A percentile compares a stretch with the other conserved stretches of the same genome.
Conservation (phyloP, 129 eudicot genomes). For the Pseudognaphalium luteoalbum region DNA sequence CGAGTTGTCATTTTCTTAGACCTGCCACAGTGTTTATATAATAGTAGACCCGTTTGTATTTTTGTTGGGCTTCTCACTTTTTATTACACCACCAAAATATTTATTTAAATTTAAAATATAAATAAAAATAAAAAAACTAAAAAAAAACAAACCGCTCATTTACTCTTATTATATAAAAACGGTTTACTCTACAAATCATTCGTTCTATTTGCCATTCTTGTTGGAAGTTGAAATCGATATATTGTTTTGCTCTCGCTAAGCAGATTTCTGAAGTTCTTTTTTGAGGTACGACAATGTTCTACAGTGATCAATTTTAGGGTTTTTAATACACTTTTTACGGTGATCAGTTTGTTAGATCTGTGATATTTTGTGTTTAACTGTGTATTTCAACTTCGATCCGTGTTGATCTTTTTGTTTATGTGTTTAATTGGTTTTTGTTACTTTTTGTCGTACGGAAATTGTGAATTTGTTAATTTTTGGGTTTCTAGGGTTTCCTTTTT, state of each 20-base stretch:
- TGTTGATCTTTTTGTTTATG: not conserved
- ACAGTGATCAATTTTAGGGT: conserved; percentile 1
- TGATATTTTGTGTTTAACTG: not conserved
- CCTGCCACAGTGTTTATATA: too few relatives aligned
- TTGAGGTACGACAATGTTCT: not conserved
- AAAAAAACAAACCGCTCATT: not conserved
- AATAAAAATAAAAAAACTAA: too few relatives aligned
- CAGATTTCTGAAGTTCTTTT: not conserved
- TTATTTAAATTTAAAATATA: too few relatives aligned
- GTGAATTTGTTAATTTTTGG: not conserved
- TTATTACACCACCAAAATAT: too few relatives aligned
- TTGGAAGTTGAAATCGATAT: not conserved
- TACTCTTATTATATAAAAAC: not conserved
- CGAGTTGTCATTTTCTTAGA: too few relatives aligned
- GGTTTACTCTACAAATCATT: not conserved
- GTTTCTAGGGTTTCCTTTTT: not conserved
- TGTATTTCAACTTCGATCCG: not conserved
- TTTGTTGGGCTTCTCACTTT: not conserved
- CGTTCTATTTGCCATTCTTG: not conserved
- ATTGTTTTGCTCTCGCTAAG: not conserved
- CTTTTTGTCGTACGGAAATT: not conserved
- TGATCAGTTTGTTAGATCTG: conserved; percentile 2
- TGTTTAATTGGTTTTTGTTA: not conserved
- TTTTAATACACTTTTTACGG: not conserved
- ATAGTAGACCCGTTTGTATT: too few relatives aligned